Evolutionary conservation across 805 yeast genomes (phyloP), one percentile per base, ranked within the genome.

Genomic region (Zygosaccharomyces pseudorouxii): DNA sequence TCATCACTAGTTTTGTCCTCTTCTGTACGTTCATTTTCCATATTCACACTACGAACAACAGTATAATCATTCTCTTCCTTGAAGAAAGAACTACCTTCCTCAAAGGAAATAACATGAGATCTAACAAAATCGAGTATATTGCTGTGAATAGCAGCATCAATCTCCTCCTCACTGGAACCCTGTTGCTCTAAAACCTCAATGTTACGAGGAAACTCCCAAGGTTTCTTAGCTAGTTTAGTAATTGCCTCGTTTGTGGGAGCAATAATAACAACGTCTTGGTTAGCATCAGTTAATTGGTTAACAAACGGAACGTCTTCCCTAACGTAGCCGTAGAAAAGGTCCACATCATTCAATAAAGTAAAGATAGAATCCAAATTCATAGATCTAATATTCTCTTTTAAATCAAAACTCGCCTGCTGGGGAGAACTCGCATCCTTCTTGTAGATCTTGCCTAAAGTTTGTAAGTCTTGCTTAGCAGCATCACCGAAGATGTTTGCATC

Each of bases 201-300:
- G 4, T 71, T 57, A 6, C 60, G 63, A 0, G 95, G 95, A 64
- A 84, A 88, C 60, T 84, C 83, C 96, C 95, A 89, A 18, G 96
- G 96, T 63, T 87, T 88, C 47, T 63, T 48, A 3, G 65, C 10
- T 42, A 82, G 60, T 1, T 72, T 67, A 28, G 68, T 68, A 50
- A 88, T 71, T 3, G 88, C 90, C 10, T 64, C 65, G 59, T 88
- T 80, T 2, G 80, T 71, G 6, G 96, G 96, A 2, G 95, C 87
- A 58, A 88, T 76, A 5, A 88, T 75, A 19, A 86, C 67, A 48
- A 69, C 72, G 57, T 70, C 70, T 33, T 59, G 58, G 27, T 70
- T 67, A 12, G 67, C 63, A 49, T 72, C 65, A 50, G 76, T 80
- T 53, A 84, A 75, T 52, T 75, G 72, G 16, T 59, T 48, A 25